Conservation (phyloP, 495 filamentous ascomycete genomes). For the Aspergillus conjunctus region DNA sequence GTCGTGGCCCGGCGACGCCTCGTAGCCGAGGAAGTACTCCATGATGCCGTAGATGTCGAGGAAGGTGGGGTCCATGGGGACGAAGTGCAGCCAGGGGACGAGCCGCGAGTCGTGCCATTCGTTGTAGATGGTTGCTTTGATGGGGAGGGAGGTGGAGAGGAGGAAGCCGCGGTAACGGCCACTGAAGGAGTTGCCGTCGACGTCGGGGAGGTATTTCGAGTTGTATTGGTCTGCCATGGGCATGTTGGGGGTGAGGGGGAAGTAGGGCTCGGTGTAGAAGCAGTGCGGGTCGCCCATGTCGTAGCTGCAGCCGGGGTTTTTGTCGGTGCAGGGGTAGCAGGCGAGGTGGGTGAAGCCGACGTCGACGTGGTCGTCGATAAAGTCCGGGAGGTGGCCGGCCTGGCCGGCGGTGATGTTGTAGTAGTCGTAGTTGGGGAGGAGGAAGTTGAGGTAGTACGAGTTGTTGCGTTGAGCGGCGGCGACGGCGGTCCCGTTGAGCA, state of each 20-base stretch:
- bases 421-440: slow-evolving; percentile 21
- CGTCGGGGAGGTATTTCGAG: slow-evolving; percentile 54
- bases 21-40: slow-evolving; percentile 35
- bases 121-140: slow-evolving; percentile 53
- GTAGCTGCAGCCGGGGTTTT: slow-evolving; percentile 18
- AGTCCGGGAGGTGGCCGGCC: slow-evolving; percentile 13
- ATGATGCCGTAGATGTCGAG: slow-evolving; percentile 48
- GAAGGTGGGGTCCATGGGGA: slow-evolving; percentile 46
- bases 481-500: slow-evolving; percentile 63
- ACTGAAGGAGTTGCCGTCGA: slow-evolving; percentile 58
- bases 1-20: slow-evolving; percentile 24
- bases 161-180: slow-evolving; percentile 55
- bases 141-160: slow-evolving; percentile 39
- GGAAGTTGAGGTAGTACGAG: slow-evolving; percentile 25
- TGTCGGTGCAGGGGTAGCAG: neutral
- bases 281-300: slow-evolving; percentile 41
- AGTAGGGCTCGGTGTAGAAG: slow-evolving; percentile 54
- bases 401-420: slow-evolving; percentile 17
- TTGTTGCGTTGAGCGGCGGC: slow-evolving; percentile 30
- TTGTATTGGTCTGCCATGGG: slow-evolving; percentile 54
- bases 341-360: slow-evolving; percentile 16
- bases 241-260: slow-evolving; percentile 34
- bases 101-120: slow-evolving; percentile 63
- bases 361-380: slow-evolving; percentile 20
- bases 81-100: slow-evolving; percentile 58